A percentile compares a stretch with the other conserved stretches of the same genome.
These are phyloP conservation scores for Hypoxylon sp. DNA, from an alignment of 2,329 filamentous ascomycete species.

Conservation along the genomic window DNA sequence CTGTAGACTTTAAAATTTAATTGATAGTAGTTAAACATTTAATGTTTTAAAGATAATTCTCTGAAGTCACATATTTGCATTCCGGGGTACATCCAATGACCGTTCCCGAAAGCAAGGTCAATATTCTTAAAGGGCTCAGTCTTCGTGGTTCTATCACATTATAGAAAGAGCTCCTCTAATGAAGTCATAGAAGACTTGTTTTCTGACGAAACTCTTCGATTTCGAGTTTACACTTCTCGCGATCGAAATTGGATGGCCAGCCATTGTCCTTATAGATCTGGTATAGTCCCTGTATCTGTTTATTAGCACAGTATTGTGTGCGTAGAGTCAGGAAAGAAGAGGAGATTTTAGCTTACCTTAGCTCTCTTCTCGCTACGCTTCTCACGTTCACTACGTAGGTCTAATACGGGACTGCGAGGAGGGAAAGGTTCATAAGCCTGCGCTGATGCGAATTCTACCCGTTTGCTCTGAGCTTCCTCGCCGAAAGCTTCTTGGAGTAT, in stretches of 20 bases:
- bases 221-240: constrained; percentile 4
- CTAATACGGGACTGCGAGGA: not conserved
- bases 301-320: not conserved
- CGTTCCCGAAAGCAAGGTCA: too few relatives aligned
- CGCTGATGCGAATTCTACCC: not conserved
- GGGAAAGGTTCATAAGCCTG: not conserved
- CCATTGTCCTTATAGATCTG: constrained; percentile 5
- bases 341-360: not conserved
- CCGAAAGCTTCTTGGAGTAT: constrained; percentile 2
- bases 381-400: not conserved
- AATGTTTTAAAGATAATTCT: too few relatives aligned
- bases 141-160: too few relatives aligned
- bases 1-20: not conserved
- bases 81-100: too few relatives aligned
- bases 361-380: not conserved
- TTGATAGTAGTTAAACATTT: not conserved
- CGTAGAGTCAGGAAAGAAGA: not conserved
- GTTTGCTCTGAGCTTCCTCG: not conserved
- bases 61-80: too few relatives aligned
- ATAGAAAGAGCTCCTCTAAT: too few relatives aligned
- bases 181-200: constrained; percentile 30
- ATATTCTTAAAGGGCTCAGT: too few relatives aligned
- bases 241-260: constrained; percentile 3
- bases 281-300: not conserved
- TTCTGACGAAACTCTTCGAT: constrained; percentile 1